Evolutionary conservation across 352 stramenopile species (phyloP), one percentile per base, ranked within the genome.

Genomic region (Phytophthora citricola): DNA sequence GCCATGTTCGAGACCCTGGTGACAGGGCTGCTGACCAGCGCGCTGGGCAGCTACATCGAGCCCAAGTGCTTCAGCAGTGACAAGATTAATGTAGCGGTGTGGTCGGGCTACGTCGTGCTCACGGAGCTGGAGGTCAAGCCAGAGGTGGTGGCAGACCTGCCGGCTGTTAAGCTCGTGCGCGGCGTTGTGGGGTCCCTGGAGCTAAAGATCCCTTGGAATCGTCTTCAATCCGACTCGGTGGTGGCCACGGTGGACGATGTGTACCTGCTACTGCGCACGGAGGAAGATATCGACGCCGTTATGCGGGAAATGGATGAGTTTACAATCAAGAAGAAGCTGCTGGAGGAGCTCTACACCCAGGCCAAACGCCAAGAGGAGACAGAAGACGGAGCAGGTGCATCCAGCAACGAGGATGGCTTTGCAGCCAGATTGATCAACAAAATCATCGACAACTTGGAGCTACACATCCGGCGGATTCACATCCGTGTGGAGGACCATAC

Each of bases 131-230:
- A 95, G 75, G 69, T 96, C 36, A 91, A 92, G 64, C 76, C 85
- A 26, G 85, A 95, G 45, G 76, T 91, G 50, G 60, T 94, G 44
- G 83, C 74, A 29, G 73, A 88, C 9, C 52, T 86, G 40, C 85
- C 83, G 17, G 80, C 87, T 26, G 56, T 95, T 45, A 73, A 74
- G 24, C 79, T 96, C 27, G 83, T 93, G 55, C 87, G 89, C 44
- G 89, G 89, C 47, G 75, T 96, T 43, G 72, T 92, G 20, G 87
- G 87, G 53, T 93, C 83, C n/a, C 76, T 96, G 47, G 89, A 94
- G 71, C 86, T 96, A 65, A 94, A 94, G 70, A 96, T 96, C 62
- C 89, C 89, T 52, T 96, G 89, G 89, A 96, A 96, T 58, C 85
- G 87, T 5, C 75, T 96, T 50, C 83, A 94, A 45, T 94, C 83